These are phyloP conservation scores for Candida easanensis DNA, from an alignment of 805 yeast species.

Conservation along the genomic window DNA sequence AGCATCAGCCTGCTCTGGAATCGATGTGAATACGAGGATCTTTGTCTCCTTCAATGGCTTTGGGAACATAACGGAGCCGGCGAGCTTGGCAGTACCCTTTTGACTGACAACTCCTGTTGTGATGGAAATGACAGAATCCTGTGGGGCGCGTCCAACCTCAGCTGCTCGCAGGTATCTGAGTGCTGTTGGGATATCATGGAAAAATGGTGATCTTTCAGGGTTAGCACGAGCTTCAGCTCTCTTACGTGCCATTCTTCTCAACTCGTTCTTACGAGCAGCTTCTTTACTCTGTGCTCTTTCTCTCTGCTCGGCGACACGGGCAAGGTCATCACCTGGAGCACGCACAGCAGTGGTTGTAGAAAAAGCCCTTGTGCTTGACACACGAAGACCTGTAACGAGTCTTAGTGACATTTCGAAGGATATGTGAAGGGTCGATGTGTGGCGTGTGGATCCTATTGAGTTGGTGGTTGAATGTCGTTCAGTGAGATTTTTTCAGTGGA, in stretches of 20 bases:
- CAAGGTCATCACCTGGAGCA: constrained; percentile 29
- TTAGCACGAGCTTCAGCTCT: constrained; percentile 38
- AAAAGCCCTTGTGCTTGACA: constrained; percentile 14
- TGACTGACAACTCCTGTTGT: constrained; percentile 66
- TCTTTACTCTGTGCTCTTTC: constrained; percentile 27
- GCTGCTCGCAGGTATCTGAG: constrained; percentile 79
- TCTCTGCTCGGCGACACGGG: constrained; percentile 28
- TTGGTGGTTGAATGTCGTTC: background rate
- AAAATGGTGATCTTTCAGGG: constrained; percentile 54
- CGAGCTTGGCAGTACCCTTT: constrained; percentile 72
- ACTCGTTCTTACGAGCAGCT: constrained; percentile 31
- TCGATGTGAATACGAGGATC: constrained; percentile 66
- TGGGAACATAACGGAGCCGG: constrained; percentile 72
- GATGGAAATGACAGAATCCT: constrained; percentile 68
- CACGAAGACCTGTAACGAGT: background rate
- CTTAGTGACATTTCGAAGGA: constrained; percentile 9
- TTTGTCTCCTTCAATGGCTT: constrained; percentile 64
- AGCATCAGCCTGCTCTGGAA: constrained; percentile 47
- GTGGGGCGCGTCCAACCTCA: constrained; percentile 79
- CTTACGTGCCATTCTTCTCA: constrained; percentile 35
- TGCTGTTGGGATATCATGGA: constrained; percentile 71
- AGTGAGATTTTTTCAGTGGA: constrained; percentile 1
- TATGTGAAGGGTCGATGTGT: too few species aligned
- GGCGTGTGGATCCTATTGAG: background rate
- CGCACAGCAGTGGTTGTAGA: constrained; percentile 6